These are phyloP conservation scores for Xylaria sp. DNA, from an alignment of 2,329 filamentous ascomycete species.

Conservation along the genomic window DNA sequence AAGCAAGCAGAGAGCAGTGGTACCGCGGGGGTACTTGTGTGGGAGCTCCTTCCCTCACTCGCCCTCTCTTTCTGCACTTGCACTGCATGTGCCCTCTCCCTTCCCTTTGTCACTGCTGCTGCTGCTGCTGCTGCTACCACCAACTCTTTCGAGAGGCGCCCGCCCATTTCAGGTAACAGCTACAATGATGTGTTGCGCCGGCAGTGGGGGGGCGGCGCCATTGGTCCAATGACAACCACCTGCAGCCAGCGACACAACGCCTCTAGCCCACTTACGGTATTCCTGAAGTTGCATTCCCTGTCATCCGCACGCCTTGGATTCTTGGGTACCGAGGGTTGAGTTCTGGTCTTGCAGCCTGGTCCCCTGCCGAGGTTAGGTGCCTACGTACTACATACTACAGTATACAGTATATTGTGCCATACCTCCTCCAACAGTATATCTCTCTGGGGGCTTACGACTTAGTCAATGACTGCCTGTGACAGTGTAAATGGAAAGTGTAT, in stretches of 20 bases:
- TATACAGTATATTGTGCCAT: too few relatives aligned
- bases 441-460: too few relatives aligned
- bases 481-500: too few relatives aligned
- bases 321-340: neutral
- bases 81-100: too few relatives aligned
- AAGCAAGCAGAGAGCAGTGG: too few relatives aligned
- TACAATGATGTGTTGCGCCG: slow-evolving; percentile 30
- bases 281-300: neutral
- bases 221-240: slow-evolving; percentile 21
- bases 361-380: neutral
- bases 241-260: neutral
- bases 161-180: slow-evolving; percentile 32
- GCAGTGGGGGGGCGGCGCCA: slow-evolving; percentile 9
- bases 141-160: neutral
- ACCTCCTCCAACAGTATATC: too few relatives aligned
- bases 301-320: neutral
- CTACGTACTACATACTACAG: neutral
- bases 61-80: too few relatives aligned
- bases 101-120: too few relatives aligned
- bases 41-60: too few relatives aligned
- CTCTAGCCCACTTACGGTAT: neutral
- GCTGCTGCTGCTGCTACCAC: too few relatives aligned
- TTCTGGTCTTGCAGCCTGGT: neutral
- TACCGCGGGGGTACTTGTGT: too few relatives aligned
- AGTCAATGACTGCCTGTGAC: too few relatives aligned